These are phyloP conservation scores for Madurella fahalii DNA, from an alignment of 2,329 filamentous ascomycete species.

Conservation along the genomic window DNA sequence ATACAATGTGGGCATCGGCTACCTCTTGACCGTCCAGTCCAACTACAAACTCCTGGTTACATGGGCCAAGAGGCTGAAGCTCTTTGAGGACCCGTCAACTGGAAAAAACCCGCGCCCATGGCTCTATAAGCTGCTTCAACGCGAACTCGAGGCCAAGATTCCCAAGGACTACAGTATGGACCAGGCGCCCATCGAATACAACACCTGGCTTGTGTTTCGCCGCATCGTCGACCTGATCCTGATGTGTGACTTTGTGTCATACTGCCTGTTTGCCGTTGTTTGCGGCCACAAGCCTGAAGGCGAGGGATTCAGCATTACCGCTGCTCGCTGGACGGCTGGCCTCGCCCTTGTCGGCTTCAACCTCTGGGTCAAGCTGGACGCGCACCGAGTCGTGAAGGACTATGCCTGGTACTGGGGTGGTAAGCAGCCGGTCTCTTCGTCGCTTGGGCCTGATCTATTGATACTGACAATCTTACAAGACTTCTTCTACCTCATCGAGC, in stretches of 20 bases:
- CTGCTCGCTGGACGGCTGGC: conserved; percentile 74
- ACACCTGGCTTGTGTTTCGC: conserved; percentile 96
- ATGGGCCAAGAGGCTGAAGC: conserved; percentile 79
- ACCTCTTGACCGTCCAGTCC: conserved; percentile 84
- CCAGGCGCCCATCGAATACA: conserved; percentile 92
- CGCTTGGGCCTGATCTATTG: not conserved
- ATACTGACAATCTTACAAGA: conserved; percentile 45
- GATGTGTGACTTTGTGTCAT: conserved; percentile 98
- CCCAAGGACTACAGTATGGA: conserved; percentile 91
- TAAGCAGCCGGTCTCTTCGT: conserved; percentile 12
- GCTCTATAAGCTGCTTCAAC: conserved; percentile 79
- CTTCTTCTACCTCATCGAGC: conserved; percentile 97
- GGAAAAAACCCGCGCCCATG: conserved; percentile 78
- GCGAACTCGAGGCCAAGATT: conserved; percentile 92
- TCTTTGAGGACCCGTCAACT: conserved; percentile 80
- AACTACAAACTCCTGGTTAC: conserved; percentile 78
- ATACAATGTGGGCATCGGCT: conserved; percentile 93
- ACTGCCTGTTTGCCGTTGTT: conserved; percentile 90
- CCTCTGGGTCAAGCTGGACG: conserved; percentile 96
- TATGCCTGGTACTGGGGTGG: conserved; percentile 98
- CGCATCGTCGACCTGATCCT: conserved; percentile 93
- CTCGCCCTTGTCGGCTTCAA: conserved; percentile 85
- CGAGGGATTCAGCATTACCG: conserved; percentile 65
- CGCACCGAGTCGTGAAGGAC: conserved; percentile 95
- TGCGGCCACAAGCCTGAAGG: conserved; percentile 71